Percentiles rank a stretch among this genome's conserved stretches.
These are phyloP conservation scores for Hyaloscypha bicolor DNA, from an alignment of 495 filamentous ascomycete species.

Conservation along the genomic window DNA sequence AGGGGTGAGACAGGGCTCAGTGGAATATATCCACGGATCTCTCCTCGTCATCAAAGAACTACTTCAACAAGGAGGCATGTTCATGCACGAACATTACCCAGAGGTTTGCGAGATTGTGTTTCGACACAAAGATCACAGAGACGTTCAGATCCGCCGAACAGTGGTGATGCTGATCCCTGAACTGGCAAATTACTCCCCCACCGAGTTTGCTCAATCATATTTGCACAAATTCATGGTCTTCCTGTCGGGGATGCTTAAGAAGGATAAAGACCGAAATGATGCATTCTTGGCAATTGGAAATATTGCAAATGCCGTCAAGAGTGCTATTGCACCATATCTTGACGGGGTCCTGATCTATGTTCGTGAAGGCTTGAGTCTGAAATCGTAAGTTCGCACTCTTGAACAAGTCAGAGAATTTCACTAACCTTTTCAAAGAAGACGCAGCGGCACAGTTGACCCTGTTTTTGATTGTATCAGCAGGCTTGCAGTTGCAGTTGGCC, in stretches of 20 bases:
- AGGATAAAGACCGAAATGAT: conserved; percentile 87
- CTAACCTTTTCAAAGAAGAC: conserved; percentile 43
- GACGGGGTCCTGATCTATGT: conserved; percentile 92
- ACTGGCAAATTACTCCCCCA: conserved; percentile 87
- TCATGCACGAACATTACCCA: conserved; percentile 88
- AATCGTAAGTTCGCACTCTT: conserved; percentile 44
- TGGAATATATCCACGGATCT: conserved; percentile 88
- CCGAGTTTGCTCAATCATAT: conserved; percentile 79
- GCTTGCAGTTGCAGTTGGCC: conserved; percentile 90
- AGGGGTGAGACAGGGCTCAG: conserved; percentile 75
- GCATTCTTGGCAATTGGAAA: conserved; percentile 95
- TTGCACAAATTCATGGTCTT: conserved; percentile 97
- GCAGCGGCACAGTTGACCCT: conserved; percentile 79
- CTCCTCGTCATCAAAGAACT: conserved; percentile 89
- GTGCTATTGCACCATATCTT: conserved; percentile 90
- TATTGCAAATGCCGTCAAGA: conserved; percentile 93
- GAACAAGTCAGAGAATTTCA: neutral
- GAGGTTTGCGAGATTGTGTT: conserved; percentile 91
- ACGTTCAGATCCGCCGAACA: conserved; percentile 81
- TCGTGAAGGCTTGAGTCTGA: conserved; percentile 82
- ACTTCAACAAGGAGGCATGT: conserved; percentile 93
- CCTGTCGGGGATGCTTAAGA: conserved; percentile 92
- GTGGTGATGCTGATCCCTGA: conserved; percentile 89
- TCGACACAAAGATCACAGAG: conserved; percentile 87
- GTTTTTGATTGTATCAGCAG: conserved; percentile 99